Evolutionary conservation across 2,329 filamentous ascomycete genomes (phyloP), one percentile per base, ranked within the genome.

Genomic region (Pseudocercospora crystallina): DNA sequence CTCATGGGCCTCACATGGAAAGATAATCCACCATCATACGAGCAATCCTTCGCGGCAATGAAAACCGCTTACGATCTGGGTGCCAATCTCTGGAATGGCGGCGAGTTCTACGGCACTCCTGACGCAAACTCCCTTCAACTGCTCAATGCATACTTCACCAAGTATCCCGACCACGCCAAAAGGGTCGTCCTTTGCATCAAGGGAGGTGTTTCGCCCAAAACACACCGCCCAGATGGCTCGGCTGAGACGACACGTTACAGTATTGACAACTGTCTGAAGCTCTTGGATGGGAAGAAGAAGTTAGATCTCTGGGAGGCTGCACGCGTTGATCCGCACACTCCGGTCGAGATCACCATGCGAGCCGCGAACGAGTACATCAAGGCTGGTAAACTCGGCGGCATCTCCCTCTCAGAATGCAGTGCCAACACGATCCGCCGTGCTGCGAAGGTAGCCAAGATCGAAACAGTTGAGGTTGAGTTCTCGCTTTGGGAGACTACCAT

Each of bases 381-480:
- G 36, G 69, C 74, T 32, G 68, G 68, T 10, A 69, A 76, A 63
- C 48, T 78, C 8, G 75, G 75, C 9, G 76, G 75, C 2, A 73
- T 78, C 51, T 67, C 68, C 31, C 55, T 78, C 58, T 72, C 69
- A 11, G 76, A 78, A 56, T 74, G 74, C 45, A 66, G 65, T n/a
- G 73, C 72, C 14, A 61, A 72, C 20, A 72, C 71, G 1, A 77
- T 79, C 49, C 65, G 75, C 39, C 72, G 73, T 49, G 78, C 75
- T 20, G 71, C 75, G 40, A 75, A 76, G 45, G 73, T 82, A 36
- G 75, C 78, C 56, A 80, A 79, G 13, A 78, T 85, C 42, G 73
- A 74, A 1, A 76, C 77, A 1, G 81, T 85, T 7, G 83, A 86
- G 61, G 77, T 83, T 17, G 82, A 85, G 62, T 72, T 84, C 49